phyloP scores from a whole-genome alignment of 116 monocot species.

The Phalaenopsis hybrid region DNA sequence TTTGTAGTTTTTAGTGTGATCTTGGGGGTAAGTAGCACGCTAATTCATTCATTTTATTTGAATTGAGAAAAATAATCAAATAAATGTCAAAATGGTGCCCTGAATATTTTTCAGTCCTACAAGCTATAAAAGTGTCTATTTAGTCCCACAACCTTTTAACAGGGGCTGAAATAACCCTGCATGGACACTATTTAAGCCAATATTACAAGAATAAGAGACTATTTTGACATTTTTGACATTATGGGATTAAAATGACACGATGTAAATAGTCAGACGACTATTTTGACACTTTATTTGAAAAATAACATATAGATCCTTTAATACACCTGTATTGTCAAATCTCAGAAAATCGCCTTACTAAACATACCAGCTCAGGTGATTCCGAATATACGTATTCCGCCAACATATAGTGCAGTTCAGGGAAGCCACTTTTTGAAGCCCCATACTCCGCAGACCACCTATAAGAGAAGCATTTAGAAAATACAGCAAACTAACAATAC shows the following conservation, averaged over 20 bases:
- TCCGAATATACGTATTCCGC: slow-evolving; percentile 92
- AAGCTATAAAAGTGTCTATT: too few species aligned
- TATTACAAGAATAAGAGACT: too few species aligned
- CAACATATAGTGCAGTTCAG: slow-evolving; percentile 78
- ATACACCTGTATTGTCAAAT: neutral
- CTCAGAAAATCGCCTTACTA: neutral
- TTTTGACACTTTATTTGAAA: too few species aligned
- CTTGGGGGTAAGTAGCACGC: neutral
- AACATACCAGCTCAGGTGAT: slow-evolving; percentile 81
- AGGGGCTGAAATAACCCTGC: too few species aligned
- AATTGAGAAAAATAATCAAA: neutral
- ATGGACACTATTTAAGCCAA: too few species aligned
- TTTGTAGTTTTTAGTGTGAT: neutral
- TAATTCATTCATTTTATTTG: neutral
- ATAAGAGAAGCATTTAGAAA: slow-evolving; percentile 8
- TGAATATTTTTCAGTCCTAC: too few species aligned
- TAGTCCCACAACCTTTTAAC: too few species aligned
- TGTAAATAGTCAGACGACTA: too few species aligned
- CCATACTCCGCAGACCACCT: slow-evolving; percentile 95
- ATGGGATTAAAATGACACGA: too few species aligned
- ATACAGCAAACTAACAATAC: neutral
- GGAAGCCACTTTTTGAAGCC: slow-evolving; percentile 54
- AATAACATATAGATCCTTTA: neutral
- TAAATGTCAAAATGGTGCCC: too few species aligned
- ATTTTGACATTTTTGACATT: too few species aligned